A percentile compares a stretch with the other conserved stretches of the same genome.
Conservation (phyloP, 2,329 filamentous ascomycete genomes). For the Exophiala xenobiotica region DNA sequence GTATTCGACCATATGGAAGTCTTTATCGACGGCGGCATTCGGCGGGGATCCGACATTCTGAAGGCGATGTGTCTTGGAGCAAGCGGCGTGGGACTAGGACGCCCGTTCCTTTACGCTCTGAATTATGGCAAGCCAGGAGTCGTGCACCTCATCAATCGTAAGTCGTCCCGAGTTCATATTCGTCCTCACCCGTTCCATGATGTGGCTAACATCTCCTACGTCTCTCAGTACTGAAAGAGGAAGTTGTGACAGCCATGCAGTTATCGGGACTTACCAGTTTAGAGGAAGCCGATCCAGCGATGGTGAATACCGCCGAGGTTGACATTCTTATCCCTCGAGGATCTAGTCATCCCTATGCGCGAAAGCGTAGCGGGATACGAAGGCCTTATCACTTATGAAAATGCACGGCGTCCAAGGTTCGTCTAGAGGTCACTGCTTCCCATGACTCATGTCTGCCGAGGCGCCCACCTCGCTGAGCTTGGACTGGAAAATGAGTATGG, state of each 20-base stretch:
- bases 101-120: conserved; percentile 54
- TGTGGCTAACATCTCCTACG: background rate
- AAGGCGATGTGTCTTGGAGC: conserved; percentile 56
- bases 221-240: conserved; percentile 57
- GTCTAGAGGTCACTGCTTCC: too few relatives aligned
- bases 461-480: too few relatives aligned
- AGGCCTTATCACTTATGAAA: background rate
- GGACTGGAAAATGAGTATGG: too few relatives aligned
- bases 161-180: conserved; percentile 41
- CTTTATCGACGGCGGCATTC: conserved; percentile 55
- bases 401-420: background rate
- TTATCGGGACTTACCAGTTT: conserved; percentile 63
- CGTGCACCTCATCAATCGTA: conserved; percentile 47
- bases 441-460: too few relatives aligned
- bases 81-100: conserved; percentile 54
- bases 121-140: conserved; percentile 56
- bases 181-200: conserved; percentile 47
- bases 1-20: conserved; percentile 45
- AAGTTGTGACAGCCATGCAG: conserved; percentile 66
- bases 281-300: conserved; percentile 59
- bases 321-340: conserved; percentile 50
- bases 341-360: conserved; percentile 45
- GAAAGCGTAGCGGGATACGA: background rate
- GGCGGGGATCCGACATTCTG: conserved; percentile 55
- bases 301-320: conserved; percentile 53